Percentiles rank a stretch among this genome's conserved stretches.
Conservation (phyloP, 139 green algal genomes). For the Picochlorum costavermella region DNA sequence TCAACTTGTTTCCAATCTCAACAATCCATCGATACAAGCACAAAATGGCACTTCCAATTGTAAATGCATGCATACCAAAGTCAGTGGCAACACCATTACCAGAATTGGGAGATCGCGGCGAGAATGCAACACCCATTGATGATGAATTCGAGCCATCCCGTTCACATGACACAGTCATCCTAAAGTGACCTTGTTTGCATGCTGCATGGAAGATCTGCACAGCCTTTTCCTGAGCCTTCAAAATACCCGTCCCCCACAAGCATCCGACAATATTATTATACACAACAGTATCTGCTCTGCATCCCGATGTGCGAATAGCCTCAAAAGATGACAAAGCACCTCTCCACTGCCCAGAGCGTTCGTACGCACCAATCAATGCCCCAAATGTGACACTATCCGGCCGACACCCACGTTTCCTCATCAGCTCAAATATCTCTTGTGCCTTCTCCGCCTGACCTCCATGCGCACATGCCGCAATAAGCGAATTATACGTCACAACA, state of each 20-base stretch:
- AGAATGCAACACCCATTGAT: background rate
- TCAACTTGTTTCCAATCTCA: conserved; percentile 33
- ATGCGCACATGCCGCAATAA: conserved; percentile 65
- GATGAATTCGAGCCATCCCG: background rate
- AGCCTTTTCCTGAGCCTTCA: conserved; percentile 24
- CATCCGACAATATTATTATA: conserved; percentile 39
- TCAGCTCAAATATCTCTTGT: conserved; percentile 43
- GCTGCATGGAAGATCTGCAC: conserved; percentile 29
- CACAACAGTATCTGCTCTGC: conserved; percentile 45
- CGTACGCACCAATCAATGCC: conserved; percentile 68
- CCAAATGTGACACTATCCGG: conserved; percentile 84
- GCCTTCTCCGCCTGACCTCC: conserved; percentile 35
- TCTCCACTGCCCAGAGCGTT: conserved; percentile 43
- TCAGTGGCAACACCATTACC: conserved; percentile 6
- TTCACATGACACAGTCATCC: conserved; percentile 23
- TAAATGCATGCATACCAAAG: conserved; percentile 49
- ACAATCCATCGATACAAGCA: conserved; percentile 35
- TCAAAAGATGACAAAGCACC: conserved; percentile 38
- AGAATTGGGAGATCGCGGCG: background rate
- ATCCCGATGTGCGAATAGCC: conserved; percentile 30
- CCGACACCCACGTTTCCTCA: conserved; percentile 45
- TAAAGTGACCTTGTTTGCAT: conserved; percentile 30
- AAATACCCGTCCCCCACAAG: conserved; percentile 35
- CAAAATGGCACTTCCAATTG: conserved; percentile 33
- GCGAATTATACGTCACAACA: conserved; percentile 77